Evolutionary conservation across 805 yeast species (phyloP), one percentile per base, ranked within the genome.

Genomic region (Ascoidea rubescens): DNA sequence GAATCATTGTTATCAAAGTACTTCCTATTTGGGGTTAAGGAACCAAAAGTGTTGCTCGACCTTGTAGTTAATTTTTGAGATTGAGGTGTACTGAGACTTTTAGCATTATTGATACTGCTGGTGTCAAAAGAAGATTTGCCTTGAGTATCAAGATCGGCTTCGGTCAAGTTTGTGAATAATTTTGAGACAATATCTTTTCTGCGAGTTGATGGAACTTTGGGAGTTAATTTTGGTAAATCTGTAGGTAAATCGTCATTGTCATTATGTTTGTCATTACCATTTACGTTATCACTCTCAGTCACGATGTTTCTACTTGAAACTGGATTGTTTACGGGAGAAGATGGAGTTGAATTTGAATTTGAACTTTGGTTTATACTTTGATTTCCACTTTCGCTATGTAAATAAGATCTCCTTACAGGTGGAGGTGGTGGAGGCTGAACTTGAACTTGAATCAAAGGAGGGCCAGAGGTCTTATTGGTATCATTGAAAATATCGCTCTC

Each of bases 131-230:
- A 10, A 4, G 33, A 21, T 14, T n/a, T 21, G 10, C 56, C 56
- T 45, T 56, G 59, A 43, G 57, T 59, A 53, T 64, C 67, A 46
- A 58, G 48, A 44, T 60, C 60, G 4, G 78, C 64, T 31, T 59
- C 61, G 4, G 74, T 74, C 52, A 75, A 62, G 52, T 73, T 68
- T 33, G 71, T 71, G 65, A 75, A 77, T 31, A 73, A 59, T 56
- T 69, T 74, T 1, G 79, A 74, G 54, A 71, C 70, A 46, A 71
- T 67, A 46, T 73, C 74, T 53, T 67, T 67, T 59, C 74, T 64
- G 16, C 53, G 48, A 8, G 46, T 37, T 10, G 52, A 55, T 17
- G 60, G 57, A 45, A 45, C 56, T 46, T 42, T 55, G 30, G 48
- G 54, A 28, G 47, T 53, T 28, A 45, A 45, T 42, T 51, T 48